phyloP scores from a whole-genome alignment of 768 basidiomycete species.

The Suillus tomentosus region DNA sequence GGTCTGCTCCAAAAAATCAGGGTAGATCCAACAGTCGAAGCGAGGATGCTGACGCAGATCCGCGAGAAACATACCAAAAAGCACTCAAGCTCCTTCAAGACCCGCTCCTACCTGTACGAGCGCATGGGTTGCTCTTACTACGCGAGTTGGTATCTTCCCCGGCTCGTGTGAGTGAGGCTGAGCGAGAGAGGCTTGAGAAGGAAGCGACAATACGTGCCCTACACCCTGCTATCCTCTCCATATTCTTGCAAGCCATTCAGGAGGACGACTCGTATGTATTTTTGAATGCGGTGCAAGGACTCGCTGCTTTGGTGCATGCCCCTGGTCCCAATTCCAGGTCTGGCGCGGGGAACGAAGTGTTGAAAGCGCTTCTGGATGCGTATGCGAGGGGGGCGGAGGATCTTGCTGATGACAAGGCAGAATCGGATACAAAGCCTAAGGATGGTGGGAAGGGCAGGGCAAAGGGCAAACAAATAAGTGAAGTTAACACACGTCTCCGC shows the following conservation, averaged over 20 bases:
- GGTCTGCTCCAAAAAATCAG: conserved; percentile 19
- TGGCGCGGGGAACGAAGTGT: conserved; percentile 52
- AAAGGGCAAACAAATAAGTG: conserved; percentile 24
- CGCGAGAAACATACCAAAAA: conserved; percentile 78
- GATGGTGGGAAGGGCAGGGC: background rate
- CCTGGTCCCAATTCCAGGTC: conserved; percentile 38
- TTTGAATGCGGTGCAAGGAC: conserved; percentile 87
- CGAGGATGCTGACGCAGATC: conserved; percentile 27
- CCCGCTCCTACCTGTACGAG: conserved; percentile 89
- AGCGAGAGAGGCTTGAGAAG: background rate
- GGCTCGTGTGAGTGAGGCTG: conserved; percentile 16
- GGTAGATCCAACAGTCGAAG: conserved; percentile 34
- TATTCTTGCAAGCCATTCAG: conserved; percentile 82
- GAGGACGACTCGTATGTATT: conserved; percentile 97
- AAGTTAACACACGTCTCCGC: conserved; percentile 73
- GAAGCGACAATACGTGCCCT: conserved; percentile 57
- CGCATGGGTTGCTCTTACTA: conserved; percentile 85
- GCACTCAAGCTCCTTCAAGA: conserved; percentile 89
- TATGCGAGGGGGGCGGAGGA: conserved; percentile 62
- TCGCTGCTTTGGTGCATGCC: conserved; percentile 81
- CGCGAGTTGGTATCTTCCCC: conserved; percentile 65
- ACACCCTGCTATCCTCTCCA: conserved; percentile 79
- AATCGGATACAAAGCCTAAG: conserved; percentile 44
- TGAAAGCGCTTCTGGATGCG: conserved; percentile 62
- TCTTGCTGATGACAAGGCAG: conserved; percentile 38